A percentile compares a stretch with the other conserved stretches of the same genome.
These are phyloP conservation scores for Effrenium voratum DNA, from an alignment of 73 alveolate genomes.

Conservation along the genomic window DNA sequence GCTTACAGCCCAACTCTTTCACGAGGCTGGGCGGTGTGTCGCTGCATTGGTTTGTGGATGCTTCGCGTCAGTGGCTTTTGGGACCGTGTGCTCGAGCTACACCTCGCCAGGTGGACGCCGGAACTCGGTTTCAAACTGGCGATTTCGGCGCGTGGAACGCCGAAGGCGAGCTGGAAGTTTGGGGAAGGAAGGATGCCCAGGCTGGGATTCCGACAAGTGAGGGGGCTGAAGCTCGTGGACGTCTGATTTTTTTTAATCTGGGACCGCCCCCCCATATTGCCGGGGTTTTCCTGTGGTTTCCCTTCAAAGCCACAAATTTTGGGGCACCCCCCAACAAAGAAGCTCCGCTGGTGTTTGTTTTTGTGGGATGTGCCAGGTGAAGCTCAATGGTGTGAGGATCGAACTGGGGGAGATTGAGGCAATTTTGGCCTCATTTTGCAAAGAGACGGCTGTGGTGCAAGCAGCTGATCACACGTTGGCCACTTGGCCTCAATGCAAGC, in stretches of 20 bases:
- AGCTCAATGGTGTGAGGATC: conserved; percentile 60
- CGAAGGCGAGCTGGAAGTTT: conserved; percentile 43
- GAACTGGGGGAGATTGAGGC: conserved; percentile 79
- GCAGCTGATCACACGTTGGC: conserved; percentile 47
- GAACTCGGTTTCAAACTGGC: conserved; percentile 31
- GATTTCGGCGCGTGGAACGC: conserved; percentile 60
- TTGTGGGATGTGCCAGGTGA: conserved; percentile 46
- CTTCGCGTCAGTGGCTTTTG: too few relatives aligned
- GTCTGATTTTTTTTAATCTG: too few relatives aligned
- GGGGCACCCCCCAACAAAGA: too few relatives aligned
- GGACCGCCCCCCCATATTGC: too few relatives aligned
- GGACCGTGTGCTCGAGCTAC: too few relatives aligned
- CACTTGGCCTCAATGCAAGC: too few relatives aligned
- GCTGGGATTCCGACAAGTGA: not conserved
- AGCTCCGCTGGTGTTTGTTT: too few relatives aligned
- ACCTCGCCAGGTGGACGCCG: conserved; percentile 38
- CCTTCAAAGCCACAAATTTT: too few relatives aligned
- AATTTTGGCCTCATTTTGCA: not conserved
- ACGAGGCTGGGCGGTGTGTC: not conserved
- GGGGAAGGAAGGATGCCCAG: conserved; percentile 79
- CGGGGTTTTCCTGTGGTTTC: too few relatives aligned
- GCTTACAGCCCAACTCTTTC: conserved; percentile 41
- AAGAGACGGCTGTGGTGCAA: conserved; percentile 82
- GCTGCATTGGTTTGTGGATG: too few relatives aligned
- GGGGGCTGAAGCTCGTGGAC: not conserved